Percentiles rank a stretch among this genome's conserved stretches.
These are phyloP conservation scores for Forsythia suspensa DNA, from an alignment of 257 asterid species.

Conservation along the genomic window DNA sequence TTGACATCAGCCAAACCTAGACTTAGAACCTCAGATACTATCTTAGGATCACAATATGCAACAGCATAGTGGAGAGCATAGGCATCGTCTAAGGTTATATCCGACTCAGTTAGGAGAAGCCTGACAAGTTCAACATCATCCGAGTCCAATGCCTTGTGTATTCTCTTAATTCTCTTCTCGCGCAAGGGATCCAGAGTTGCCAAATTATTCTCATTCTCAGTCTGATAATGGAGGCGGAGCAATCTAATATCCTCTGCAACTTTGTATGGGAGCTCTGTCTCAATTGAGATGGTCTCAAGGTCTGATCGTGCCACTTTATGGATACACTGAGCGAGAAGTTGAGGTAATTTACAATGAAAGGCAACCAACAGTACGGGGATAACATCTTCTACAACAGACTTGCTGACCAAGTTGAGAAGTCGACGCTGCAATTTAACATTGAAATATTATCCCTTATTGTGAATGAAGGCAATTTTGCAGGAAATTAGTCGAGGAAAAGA, in stretches of 20 bases:
- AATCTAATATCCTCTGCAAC: slow-evolving; percentile 44
- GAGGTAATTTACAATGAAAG: slow-evolving; percentile 48
- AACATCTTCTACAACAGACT: slow-evolving; percentile 62
- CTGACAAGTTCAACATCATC: slow-evolving; percentile 70
- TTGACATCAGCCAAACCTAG: slow-evolving; percentile 60
- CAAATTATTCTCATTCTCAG: slow-evolving; percentile 26
- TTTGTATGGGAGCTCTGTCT: slow-evolving; percentile 49
- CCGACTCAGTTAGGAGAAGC: slow-evolving; percentile 64
- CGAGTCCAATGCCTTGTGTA: slow-evolving; percentile 68
- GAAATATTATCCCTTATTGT: slow-evolving; percentile 4
- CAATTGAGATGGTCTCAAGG: slow-evolving; percentile 44
- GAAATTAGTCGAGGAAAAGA: neutral
- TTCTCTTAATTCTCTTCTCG: slow-evolving; percentile 56
- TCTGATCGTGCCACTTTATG: slow-evolving; percentile 58
- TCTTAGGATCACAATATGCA: slow-evolving; percentile 73
- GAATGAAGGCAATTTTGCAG: neutral
- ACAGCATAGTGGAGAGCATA: slow-evolving; percentile 72
- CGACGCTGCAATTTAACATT: slow-evolving; percentile 52
- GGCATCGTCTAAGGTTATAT: slow-evolving; percentile 60
- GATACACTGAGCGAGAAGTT: slow-evolving; percentile 53
- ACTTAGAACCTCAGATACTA: slow-evolving; percentile 62
- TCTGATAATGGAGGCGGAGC: slow-evolving; percentile 30
- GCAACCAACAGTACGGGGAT: slow-evolving; percentile 57
- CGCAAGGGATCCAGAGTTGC: slow-evolving; percentile 29
- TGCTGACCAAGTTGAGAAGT: slow-evolving; percentile 56